Base-by-base conservation (phyloP, 192 early-diverging fungal species). In the Linnemannia schmuckeri region DNA sequence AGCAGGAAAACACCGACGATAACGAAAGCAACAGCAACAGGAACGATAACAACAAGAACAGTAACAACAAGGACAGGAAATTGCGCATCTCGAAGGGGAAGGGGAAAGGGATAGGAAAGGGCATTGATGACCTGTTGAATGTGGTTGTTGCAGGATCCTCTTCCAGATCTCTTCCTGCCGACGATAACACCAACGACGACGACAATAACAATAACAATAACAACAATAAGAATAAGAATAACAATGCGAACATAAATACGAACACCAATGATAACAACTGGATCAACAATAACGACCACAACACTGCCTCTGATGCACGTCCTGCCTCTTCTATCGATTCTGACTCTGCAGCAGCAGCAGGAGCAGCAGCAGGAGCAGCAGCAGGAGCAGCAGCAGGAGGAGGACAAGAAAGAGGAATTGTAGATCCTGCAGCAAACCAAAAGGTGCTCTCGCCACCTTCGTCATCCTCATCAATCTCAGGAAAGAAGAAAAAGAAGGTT, bases 71-170 rank as follows among this genome's bases (percentile, higher is more conserved):
- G 40, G 38, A 76, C 49, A 74, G 46, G 49, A 76, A 82, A 57
- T 61, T 57, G 42, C 46, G 47, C 27, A 17, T 75, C 13, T 77
- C 81, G 75, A 82, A 82, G 33, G 75, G 81, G 12, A 66, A 66
- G 54, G 54, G 75, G 13, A 66, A 33, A 40, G 54, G 75, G 13
- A 66, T 13, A 40, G 54, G 75, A 3, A 83, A 83, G n/a, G 76
- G 55, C 41, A 66, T 78, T 3, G 75, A 77, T 18, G 71, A 27
- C 44, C 37, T 83, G 20, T 38, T 82, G 61, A 49, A 54, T 18
- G 80, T 47, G 0, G 74, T 82, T n/a, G 66, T 44, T 40, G 76
- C 76, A 24, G 57, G 13, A 78, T 68, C 76, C 1, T n/a, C 63
- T 52, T 12, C 63, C 20, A 24, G 13, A 4, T 17, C 76, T 27